These are phyloP conservation scores for Melaleuca quinquenervia DNA, from an alignment of 345 rosid species.

Conservation along the genomic window DNA sequence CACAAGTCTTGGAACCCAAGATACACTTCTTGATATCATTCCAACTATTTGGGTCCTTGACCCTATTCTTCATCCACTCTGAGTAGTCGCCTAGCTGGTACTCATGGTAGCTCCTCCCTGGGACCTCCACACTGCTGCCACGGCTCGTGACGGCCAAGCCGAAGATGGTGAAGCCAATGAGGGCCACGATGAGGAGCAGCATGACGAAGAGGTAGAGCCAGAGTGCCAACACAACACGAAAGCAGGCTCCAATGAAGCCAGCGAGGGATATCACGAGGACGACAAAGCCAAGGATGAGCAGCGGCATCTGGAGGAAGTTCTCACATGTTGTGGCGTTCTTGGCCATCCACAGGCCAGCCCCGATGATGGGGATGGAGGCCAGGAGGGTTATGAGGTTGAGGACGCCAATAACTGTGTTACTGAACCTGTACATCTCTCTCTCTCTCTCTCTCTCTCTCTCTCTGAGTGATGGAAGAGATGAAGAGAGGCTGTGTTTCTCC, in stretches of 20 bases:
- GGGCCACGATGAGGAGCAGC: constrained; percentile 50
- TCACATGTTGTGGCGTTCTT: constrained; percentile 76
- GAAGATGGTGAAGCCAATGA: constrained; percentile 64
- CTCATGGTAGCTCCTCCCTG: constrained; percentile 68
- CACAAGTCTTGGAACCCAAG: constrained; percentile 67
- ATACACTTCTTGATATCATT: constrained; percentile 60
- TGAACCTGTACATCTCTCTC: constrained; percentile 52
- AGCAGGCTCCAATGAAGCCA: constrained; percentile 92
- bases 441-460: background rate
- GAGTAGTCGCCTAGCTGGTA: constrained; percentile 65
- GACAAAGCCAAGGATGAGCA: constrained; percentile 57
- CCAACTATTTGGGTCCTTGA: constrained; percentile 58
- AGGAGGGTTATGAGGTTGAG: constrained; percentile 77
- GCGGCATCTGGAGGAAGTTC: constrained; percentile 79
- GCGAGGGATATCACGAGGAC: constrained; percentile 78
- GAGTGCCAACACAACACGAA: constrained; percentile 79
- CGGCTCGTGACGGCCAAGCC: constrained; percentile 76
- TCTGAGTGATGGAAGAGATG: background rate
- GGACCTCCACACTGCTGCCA: constrained; percentile 61
- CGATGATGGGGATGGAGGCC: constrained; percentile 84
- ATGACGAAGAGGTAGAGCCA: constrained; percentile 84
- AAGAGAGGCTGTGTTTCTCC: background rate
- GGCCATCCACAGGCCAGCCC: constrained; percentile 87
- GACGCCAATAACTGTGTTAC: constrained; percentile 80
- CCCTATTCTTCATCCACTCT: constrained; percentile 66